Base-by-base conservation (phyloP, 345 rosid species). In the Geranium brycei region DNA sequence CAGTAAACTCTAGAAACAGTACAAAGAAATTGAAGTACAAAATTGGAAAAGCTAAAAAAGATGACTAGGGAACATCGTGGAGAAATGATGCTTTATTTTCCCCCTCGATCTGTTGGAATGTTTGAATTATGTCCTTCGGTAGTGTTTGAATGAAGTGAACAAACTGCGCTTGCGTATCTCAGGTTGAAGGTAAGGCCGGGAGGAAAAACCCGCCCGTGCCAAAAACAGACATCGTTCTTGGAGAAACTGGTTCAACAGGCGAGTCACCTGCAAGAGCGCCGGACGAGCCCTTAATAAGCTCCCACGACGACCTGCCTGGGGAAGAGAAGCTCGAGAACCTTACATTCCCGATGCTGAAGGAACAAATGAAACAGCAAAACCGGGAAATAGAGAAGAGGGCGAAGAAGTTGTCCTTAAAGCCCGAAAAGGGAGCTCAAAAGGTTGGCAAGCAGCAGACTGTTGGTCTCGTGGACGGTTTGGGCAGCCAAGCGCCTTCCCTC, bases 281-380 rank as follows among this genome's bases (percentile, higher is more conserved):
- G 14, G 38, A 55, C 5, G 31, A 51, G 18, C 59, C 28, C 17
- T 51, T 41, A 2, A 75, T 47, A 65, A 30, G 59, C 51, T 69
- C 68, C 7, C 28, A 41, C 53, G 10, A 31, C 35, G 61, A 70
- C 53, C 62, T 60, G 30, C 70, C 57, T 19, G 53, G 67, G 31
- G 65, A 74, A 65, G 70, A 65, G 68, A 70, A 66, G 47, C 53
- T 51, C 23, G 69, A 67, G 69, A 75, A 62, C 51, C 19, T 32
- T 19, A 32, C 65, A 10, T 63, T 40, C 55, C 65, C 73, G 4
- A 11, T 55, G 56, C 56, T 32, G 65, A 74, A 70, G 60, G 71
- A 74, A 41, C 69, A 55, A 66, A 70, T 13, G 31, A 66, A 63
- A 64, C 73, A 59, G 68, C 69, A 72, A 31, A 58, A 58, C 58